These are phyloP conservation scores for Opeltia flavorubescens DNA, from an alignment of 495 filamentous ascomycete genomes.

Conservation along the genomic window DNA sequence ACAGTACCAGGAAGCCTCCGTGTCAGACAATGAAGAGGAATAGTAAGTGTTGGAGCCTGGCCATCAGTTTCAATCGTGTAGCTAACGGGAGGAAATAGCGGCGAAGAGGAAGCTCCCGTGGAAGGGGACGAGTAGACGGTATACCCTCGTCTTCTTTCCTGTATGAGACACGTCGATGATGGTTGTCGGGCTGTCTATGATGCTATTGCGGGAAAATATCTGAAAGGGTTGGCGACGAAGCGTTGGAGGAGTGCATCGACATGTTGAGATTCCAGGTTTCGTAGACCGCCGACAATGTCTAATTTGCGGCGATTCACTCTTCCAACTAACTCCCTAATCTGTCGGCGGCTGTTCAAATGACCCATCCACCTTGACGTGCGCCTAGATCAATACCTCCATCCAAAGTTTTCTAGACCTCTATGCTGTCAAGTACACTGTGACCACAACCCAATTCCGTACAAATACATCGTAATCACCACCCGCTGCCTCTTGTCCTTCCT, in stretches of 20 bases:
- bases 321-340: background rate
- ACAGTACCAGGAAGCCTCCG: constrained; percentile 98
- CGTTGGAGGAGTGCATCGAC: background rate
- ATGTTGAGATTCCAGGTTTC: background rate
- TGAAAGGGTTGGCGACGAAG: background rate
- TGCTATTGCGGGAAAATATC: background rate
- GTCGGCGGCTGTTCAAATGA: too few relatives aligned
- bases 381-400: background rate
- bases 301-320: background rate
- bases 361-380: background rate
- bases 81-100: background rate
- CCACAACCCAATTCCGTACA: background rate
- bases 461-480: constrained; percentile 11
- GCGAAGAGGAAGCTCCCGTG: constrained; percentile 35
- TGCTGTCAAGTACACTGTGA: background rate
- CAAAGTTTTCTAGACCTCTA: background rate
- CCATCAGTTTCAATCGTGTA: background rate
- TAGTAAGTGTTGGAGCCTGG: constrained; percentile 27
- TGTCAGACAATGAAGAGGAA: constrained; percentile 61
- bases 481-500: constrained; percentile 17
- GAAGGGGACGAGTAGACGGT: constrained; percentile 33
- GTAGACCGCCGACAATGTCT: background rate
- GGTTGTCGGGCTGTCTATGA: background rate
- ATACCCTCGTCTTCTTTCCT: background rate
- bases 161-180: background rate